Base-by-base conservation (phyloP, 2,329 filamentous ascomycete genomes). In the Sporothrix pseudoabietina region DNA sequence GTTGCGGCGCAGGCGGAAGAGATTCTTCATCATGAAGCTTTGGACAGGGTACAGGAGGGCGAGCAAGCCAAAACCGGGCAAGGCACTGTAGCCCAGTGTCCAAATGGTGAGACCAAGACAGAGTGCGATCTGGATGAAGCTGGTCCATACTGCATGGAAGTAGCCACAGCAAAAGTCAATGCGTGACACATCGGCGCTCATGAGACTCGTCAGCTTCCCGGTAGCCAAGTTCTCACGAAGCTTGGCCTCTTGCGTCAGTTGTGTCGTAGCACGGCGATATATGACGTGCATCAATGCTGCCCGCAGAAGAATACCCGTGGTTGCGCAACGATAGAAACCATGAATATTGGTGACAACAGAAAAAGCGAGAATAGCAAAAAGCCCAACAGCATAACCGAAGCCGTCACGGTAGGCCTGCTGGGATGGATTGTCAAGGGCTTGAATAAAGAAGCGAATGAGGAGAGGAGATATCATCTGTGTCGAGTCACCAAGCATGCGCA, bases 91-190 rank as follows among this genome's bases (percentile, higher is more conserved):
- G 16, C 77, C 77, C 54, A 79, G 57, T 1, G 75, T 74, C 77
- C 77, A 78, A 52, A 77, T 69, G 4, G 76, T 76, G 30, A 78
- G 72, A 5, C 74, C 76, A 4, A 80, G 75, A n/a, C 78, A 79
- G 3, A 80, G 77, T 0, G 78, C 35, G 49, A 80, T 77, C 72
- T 80, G 79, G 1, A 80, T 73, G n/a, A 80, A 75, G 61, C 79
- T 80, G 0, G 79, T 80, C 79, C 79, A 80, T 0, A 75, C 75
- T 0, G 79, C 75, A 71, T 80, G 79, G 52, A 80, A 80, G 65
- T 76, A 80, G n/a, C 78, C 77, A 35, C 79, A 80, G 73, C 78
- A 79, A 54, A 79, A 80, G 59, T 80, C 79, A 1, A 80, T 70
- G 4, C 79, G 78, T 0, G 79, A 80, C 16, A 80, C 78, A 16